Conservation (phyloP, 768 basidiomycete genomes). For the Lentinula raphanica region DNA sequence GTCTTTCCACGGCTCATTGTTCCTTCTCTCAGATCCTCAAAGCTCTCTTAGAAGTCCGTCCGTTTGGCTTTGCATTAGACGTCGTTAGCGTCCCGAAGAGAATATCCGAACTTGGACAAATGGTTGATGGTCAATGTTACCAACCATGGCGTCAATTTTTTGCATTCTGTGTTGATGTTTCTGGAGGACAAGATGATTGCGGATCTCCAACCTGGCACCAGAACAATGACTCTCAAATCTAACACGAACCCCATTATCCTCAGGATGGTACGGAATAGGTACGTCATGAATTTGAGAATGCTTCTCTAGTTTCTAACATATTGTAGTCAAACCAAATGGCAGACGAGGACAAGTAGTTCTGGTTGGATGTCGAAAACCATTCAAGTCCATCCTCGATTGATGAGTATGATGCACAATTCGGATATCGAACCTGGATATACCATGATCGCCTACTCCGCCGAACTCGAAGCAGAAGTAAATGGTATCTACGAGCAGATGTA, state of each 20-base stretch:
- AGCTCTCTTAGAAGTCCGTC: conserved; percentile 83
- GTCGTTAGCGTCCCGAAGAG: conserved; percentile 89
- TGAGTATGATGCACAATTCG: conserved; percentile 83
- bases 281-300: conserved; percentile 24
- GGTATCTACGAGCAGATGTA: conserved; percentile 98
- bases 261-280: conserved; percentile 82
- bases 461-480: conserved; percentile 91
- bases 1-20: background rate
- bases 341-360: conserved; percentile 76
- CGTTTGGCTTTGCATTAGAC: conserved; percentile 87
- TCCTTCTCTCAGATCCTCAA: conserved; percentile 67
- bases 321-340: conserved; percentile 72
- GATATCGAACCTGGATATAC: conserved; percentile 89
- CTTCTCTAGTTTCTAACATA: conserved; percentile 3
- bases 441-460: conserved; percentile 81
- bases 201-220: conserved; percentile 70
- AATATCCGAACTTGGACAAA: conserved; percentile 93
- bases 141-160: conserved; percentile 77
- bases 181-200: conserved; percentile 88
- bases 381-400: conserved; percentile 92
- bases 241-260: conserved; percentile 90
- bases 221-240: conserved; percentile 83
- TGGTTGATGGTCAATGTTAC: conserved; percentile 90
- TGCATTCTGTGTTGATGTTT: conserved; percentile 83
- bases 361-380: conserved; percentile 86